Evolutionary conservation across 108 stramenopile species (phyloP), one percentile per base, ranked within the genome.

Genomic region (Skeletonema menzelii): DNA sequence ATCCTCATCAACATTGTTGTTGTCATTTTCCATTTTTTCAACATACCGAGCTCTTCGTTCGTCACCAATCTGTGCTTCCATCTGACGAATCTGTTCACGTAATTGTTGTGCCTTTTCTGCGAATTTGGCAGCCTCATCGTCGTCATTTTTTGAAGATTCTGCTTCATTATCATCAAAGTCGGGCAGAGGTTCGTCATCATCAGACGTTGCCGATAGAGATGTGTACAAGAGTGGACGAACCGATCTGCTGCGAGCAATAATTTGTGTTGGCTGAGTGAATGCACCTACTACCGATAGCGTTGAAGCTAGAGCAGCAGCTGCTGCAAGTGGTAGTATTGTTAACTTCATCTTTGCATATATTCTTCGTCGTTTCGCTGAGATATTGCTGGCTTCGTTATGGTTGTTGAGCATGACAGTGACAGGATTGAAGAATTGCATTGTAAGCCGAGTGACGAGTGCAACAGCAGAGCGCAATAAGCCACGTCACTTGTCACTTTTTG

Each of bases 21-120:
- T 24, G 4, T 55, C 40, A 26, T n/a, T 60, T 38, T 24, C 63
- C 53, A 7, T 34, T 27, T 10, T 27, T 34, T 5, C 69, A 31
- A 56, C 73, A 56, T 19, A 32, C 15, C 27, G 61, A 56, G 37
- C 27, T 55, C 14, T 19, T 34, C 81, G 77, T 20, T 64, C 34
- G 5, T 79, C 72, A 8, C 76, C 84, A 32, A 91, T 66, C 7
- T 53, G 40, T 8, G 68, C 66, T 75, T 94, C 93, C 85, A 91
- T 77, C 32, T 76, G 63, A 5, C 79, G 85, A 19, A 88, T 88
- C 71, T 91, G 79, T 42, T 88, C 88, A 26, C 90, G 84, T 22
- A 94, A 64, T 32, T 75, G 64, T 63, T 84, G 67, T 8, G 93
- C 93, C 65, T 88, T 80, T 56, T 65, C 17, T 24, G 67, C 65